These are phyloP conservation scores for Mrakia frigida DNA, from an alignment of 768 basidiomycete species.

Conservation along the genomic window DNA sequence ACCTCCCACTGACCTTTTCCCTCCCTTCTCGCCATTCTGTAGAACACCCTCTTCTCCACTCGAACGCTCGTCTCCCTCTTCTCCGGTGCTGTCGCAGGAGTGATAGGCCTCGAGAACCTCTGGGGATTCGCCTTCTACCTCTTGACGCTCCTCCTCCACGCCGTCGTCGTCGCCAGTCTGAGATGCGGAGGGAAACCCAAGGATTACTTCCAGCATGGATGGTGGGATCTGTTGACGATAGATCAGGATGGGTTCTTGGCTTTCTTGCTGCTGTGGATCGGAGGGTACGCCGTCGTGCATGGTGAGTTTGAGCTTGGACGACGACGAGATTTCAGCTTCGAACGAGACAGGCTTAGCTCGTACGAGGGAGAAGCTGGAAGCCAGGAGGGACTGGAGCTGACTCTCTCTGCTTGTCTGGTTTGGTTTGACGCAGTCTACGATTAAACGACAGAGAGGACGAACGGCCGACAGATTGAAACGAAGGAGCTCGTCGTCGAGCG, in stretches of 20 bases:
- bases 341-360: no score
- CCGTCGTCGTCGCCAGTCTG: conserved; percentile 59
- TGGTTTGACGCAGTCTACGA: neutral
- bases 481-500: neutral
- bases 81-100: conserved; percentile 79
- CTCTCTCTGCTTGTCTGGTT: no score
- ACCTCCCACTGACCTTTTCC: neutral
- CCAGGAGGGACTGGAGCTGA: no score
- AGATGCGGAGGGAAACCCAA: conserved; percentile 53
- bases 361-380: no score
- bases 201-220: conserved; percentile 49
- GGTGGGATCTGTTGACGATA: conserved; percentile 58
- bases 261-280: conserved; percentile 87
- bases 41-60: conserved; percentile 52
- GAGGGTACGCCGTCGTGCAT: conserved; percentile 60
- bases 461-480: neutral
- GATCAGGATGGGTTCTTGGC: conserved; percentile 88
- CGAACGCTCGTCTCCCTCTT: conserved; percentile 81
- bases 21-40: neutral
- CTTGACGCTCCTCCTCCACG: conserved; percentile 60
- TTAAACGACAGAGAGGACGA: neutral
- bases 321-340: no score
- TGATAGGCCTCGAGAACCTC: conserved; percentile 81
- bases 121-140: conserved; percentile 75
- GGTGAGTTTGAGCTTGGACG: no score